These are phyloP conservation scores for Climacium dendroides DNA, from an alignment of 225 moss, liverwort and hornwort genomes.

Conservation along the genomic window DNA sequence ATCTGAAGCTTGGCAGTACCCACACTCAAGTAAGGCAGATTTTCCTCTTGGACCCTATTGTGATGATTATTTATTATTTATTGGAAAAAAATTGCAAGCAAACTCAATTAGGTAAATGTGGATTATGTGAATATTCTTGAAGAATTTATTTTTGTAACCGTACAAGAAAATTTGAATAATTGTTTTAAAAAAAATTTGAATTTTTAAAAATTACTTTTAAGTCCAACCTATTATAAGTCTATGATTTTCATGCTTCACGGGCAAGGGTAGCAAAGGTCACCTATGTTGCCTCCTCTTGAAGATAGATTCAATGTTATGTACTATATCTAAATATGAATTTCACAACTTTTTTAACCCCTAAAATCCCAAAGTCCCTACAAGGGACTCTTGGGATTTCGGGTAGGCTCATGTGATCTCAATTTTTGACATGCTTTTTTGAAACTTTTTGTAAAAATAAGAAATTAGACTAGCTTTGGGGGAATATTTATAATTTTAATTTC, in stretches of 20 bases:
- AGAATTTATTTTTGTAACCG: not conserved
- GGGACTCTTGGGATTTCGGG: too few relatives aligned
- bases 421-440: too few relatives aligned
- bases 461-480: too few relatives aligned
- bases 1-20: not conserved
- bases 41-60: not conserved
- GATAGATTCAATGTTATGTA: too few relatives aligned
- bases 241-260: not conserved
- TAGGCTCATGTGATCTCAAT: too few relatives aligned
- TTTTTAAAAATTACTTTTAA: not conserved
- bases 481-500: too few relatives aligned
- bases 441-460: too few relatives aligned
- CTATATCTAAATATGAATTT: not conserved
- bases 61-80: too few relatives aligned
- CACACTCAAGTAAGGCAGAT: not conserved
- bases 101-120: not conserved
- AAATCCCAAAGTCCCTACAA: too few relatives aligned
- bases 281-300: not conserved
- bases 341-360: not conserved
- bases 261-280: fast-evolving
- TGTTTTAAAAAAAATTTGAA: not conserved
- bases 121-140: not conserved
- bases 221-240: not conserved
- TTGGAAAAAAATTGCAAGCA: not conserved
- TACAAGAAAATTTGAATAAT: not conserved